Conservation (phyloP, 192 early-diverging fungal species). For the Entrophospora sp. region DNA sequence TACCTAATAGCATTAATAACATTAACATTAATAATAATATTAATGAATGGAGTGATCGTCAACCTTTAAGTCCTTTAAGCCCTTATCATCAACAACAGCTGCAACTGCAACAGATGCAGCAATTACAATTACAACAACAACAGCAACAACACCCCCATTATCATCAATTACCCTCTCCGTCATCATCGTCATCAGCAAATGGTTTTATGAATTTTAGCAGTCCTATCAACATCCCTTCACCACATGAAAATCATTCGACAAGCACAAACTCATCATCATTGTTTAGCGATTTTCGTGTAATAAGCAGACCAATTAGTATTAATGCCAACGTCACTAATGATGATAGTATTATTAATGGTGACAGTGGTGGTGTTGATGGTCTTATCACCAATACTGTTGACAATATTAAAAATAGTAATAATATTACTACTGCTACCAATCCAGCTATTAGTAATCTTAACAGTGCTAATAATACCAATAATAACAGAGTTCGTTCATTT, state of each 20-base stretch:
- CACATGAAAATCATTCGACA: conserved; percentile 3
- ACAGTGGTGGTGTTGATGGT: background rate
- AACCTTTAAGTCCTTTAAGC: background rate
- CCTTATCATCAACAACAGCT: background rate
- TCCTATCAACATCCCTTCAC: conserved; percentile 19
- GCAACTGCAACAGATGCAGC: background rate
- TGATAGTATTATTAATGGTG: no score
- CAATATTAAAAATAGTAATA: no score
- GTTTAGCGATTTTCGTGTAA: background rate
- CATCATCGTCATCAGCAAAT: background rate
- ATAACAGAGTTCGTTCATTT: background rate
- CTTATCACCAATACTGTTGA: no score
- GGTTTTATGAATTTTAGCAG: conserved; percentile 5
- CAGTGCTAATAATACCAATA: background rate
- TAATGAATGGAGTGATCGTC: background rate
- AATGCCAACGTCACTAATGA: no score
- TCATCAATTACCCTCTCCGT: background rate
- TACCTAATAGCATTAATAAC: background rate
- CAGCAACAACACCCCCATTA: background rate
- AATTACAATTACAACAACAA: background rate
- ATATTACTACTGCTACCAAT: no score
- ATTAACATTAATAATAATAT: background rate
- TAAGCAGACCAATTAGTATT: background rate
- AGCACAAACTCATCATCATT: background rate
- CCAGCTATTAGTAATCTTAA: no score